Conservation (phyloP, 108 stramenopile genomes). For the Pseudonitzschia multiseries region DNA sequence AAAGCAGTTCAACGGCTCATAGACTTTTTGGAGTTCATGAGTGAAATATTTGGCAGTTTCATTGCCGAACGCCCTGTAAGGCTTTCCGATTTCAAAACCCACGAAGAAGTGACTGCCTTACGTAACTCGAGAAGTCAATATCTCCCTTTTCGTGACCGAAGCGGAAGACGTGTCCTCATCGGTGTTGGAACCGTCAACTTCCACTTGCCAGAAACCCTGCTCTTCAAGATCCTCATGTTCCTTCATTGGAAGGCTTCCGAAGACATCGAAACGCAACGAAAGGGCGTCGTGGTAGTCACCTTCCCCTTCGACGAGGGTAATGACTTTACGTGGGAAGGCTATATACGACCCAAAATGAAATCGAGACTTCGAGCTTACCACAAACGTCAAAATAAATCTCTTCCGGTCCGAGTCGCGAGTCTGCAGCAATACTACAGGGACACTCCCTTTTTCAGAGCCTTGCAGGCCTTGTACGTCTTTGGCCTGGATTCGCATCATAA, state of each 20-base stretch:
- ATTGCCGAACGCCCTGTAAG: neutral
- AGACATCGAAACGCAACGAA: slow-evolving; percentile 8
- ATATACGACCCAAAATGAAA: neutral
- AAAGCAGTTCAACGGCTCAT: slow-evolving; percentile 6
- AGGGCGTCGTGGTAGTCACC: neutral
- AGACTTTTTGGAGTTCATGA: slow-evolving; percentile 1
- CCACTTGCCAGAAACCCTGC: neutral
- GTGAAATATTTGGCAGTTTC: neutral
- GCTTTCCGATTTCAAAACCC: slow-evolving; percentile 11
- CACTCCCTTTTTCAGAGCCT: neutral
- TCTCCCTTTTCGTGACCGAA: slow-evolving; percentile 12
- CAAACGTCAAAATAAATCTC: neutral
- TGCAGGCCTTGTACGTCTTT: neutral
- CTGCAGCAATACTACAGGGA: neutral
- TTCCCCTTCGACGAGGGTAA: neutral
- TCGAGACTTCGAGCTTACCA: neutral
- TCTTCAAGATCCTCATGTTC: neutral
- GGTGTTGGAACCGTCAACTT: neutral
- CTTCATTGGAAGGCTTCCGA: neutral
- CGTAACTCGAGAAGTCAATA: neutral
- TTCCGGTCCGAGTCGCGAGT: neutral
- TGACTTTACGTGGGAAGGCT: neutral
- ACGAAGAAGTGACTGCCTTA: neutral
- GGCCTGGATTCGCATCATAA: neutral
- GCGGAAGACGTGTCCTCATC: neutral